These are phyloP conservation scores for Oryza rufipogon DNA, from an alignment of 176 grass and related monocot genomes.

Conservation along the genomic window DNA sequence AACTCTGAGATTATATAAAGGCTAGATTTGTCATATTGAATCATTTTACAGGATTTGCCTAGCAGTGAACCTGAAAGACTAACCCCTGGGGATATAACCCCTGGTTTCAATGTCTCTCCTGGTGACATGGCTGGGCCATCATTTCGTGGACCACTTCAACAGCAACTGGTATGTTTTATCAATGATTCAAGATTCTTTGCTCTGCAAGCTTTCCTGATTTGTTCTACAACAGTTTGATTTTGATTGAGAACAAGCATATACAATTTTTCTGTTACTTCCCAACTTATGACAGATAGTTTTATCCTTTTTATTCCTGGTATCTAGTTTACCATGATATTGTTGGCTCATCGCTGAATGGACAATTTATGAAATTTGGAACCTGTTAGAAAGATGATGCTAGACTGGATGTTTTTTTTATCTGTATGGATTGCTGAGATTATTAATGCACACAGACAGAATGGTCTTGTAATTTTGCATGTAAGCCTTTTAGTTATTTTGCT, in stretches of 20 bases:
- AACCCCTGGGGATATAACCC: slow-evolving; percentile 49
- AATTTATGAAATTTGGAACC: not conserved
- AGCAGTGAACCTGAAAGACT: slow-evolving; percentile 37
- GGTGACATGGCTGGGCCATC: slow-evolving; percentile 35
- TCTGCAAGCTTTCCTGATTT: slow-evolving; percentile 8
- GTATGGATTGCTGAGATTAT: not conserved
- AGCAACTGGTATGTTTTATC: slow-evolving; percentile 50
- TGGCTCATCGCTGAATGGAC: not conserved
- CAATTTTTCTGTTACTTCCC: not conserved
- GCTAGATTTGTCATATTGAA: slow-evolving; percentile 30
- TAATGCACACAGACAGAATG: not conserved
- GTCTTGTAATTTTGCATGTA: not conserved
- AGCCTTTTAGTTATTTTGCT: not conserved
- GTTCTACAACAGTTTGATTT: slow-evolving; percentile 13
- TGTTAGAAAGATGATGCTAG: slow-evolving; percentile 1
- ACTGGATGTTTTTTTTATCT: not conserved
- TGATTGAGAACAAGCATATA: slow-evolving; percentile 24
- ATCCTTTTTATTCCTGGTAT: slow-evolving; percentile 1
- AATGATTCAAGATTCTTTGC: slow-evolving; percentile 24
- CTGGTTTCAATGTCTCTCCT: slow-evolving; percentile 40
- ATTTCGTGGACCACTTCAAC: slow-evolving; percentile 48
- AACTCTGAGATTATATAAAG: slow-evolving; percentile 16
- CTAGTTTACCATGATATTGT: slow-evolving; percentile 6
- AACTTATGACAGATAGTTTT: slow-evolving; percentile 10
- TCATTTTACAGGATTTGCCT: slow-evolving; percentile 48